A percentile compares a stretch with the other conserved stretches of the same genome.
phyloP scores from a whole-genome alignment of 306 rosid species.

The Prunus armeniaca region DNA sequence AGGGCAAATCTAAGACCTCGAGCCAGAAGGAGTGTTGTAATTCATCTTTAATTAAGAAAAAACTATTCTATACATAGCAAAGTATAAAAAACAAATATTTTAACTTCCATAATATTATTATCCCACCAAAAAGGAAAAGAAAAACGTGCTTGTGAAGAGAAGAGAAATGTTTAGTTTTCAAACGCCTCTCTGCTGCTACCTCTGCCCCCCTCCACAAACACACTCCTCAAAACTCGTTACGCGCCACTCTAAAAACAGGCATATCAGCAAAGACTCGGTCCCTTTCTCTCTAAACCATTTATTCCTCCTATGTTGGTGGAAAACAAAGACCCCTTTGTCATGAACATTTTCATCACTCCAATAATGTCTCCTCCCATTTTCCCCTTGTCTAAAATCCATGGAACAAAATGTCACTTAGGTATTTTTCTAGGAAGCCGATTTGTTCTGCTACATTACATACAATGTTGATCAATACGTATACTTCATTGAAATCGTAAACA shows the following conservation, averaged over 20 bases:
- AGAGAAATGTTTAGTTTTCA: not conserved
- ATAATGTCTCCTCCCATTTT: not conserved
- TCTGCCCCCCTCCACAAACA: slow-evolving; percentile 31
- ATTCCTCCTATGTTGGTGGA: not conserved
- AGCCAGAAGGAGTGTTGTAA: no score
- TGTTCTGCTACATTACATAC: not conserved
- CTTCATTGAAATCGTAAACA: not conserved
- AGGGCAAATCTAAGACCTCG: rapidly evolving
- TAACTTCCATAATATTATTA: no score
- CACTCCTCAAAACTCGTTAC: slow-evolving; percentile 42
- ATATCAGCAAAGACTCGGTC: slow-evolving; percentile 36
- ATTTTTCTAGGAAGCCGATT: not conserved
- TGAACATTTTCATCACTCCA: not conserved
- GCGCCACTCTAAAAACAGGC: not conserved
- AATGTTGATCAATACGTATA: not conserved
- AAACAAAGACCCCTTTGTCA: not conserved
- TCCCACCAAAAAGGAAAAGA: no score
- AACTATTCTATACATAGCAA: no score
- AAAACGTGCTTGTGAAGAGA: no score
- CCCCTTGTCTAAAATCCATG: not conserved
- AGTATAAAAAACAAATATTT: no score
- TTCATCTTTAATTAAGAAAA: no score
- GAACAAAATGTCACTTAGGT: not conserved
- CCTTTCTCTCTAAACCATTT: slow-evolving; percentile 18
- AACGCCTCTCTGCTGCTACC: not conserved